Percentiles rank a stretch among this genome's conserved stretches.
phyloP scores from a whole-genome alignment of 352 stramenopile genomes.

The Pythium rishiriense region DNA sequence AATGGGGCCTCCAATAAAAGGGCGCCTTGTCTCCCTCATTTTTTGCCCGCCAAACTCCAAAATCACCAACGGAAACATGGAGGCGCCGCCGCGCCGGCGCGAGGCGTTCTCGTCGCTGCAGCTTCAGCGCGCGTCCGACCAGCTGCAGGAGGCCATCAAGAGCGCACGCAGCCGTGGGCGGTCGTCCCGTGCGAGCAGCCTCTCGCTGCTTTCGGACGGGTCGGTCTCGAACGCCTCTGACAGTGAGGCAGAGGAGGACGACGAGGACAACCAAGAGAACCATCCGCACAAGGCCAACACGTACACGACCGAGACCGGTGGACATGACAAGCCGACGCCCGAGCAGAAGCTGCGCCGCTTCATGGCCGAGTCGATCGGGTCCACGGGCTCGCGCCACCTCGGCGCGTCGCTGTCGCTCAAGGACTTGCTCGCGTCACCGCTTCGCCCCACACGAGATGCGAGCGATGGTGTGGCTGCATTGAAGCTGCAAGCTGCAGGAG shows the following conservation, averaged over 20 bases:
- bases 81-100: constrained; percentile 10
- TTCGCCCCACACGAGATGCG: constrained; percentile 6
- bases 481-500: constrained; percentile 6
- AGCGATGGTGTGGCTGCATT: neutral
- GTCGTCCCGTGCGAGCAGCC: constrained; percentile 15
- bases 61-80: constrained; percentile 5
- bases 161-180: constrained; percentile 35
- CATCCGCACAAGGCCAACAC: neutral
- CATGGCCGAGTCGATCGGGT: constrained; percentile 10
- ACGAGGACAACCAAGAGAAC: constrained; percentile 17
- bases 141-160: constrained; percentile 56
- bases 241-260: constrained; percentile 1
- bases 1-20: neutral
- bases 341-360: constrained; percentile 18
- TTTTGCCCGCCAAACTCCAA: constrained; percentile 6
- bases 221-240: constrained; percentile 1
- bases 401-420: constrained; percentile 18
- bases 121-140: constrained; percentile 48
- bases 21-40: constrained; percentile 1
- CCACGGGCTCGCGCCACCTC: neutral
- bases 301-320: neutral
- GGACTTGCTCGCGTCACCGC: constrained; percentile 18
- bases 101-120: constrained; percentile 27
- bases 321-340: neutral
- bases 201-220: constrained; percentile 21